Conservation (phyloP, 2,329 filamentous ascomycete genomes). For the Microsporum canis region DNA sequence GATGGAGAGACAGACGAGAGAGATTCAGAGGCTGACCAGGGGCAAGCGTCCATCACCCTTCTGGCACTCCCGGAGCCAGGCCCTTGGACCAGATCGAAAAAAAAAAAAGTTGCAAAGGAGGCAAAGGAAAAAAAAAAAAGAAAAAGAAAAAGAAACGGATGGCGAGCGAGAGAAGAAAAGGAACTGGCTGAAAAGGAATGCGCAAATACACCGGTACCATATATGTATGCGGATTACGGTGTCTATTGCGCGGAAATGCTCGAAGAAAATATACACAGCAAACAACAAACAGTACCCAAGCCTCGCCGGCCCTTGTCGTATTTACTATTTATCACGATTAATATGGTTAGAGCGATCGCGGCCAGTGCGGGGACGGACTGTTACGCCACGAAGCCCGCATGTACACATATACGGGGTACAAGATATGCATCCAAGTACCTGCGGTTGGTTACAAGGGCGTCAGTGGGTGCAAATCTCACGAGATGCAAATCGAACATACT, state of each 20-base stretch:
- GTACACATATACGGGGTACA: not conserved
- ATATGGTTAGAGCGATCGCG: conserved; percentile 1
- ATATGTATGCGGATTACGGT: not conserved
- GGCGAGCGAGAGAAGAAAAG: not conserved
- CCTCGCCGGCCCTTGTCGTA: not conserved
- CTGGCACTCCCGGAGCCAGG: not conserved
- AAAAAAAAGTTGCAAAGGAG: not conserved
- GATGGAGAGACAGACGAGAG: not conserved
- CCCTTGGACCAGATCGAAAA: not conserved
- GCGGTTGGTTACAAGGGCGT: not conserved
- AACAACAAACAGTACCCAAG: not conserved
- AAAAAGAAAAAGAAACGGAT: not conserved
- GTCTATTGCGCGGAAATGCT: not conserved
- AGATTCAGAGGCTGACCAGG: not conserved
- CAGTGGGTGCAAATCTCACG: not conserved
- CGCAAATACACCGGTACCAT: not conserved
- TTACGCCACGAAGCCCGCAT: conserved; percentile 2
- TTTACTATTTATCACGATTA: conserved; percentile 1
- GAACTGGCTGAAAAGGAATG: not conserved
- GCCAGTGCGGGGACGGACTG: conserved; percentile 3
- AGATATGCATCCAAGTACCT: not conserved
- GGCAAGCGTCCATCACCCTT: not conserved
- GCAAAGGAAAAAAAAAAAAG: not conserved
- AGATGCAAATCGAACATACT: not conserved
- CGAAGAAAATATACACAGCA: not conserved